A percentile compares a stretch with the other conserved stretches of the same genome.
Conservation (phyloP, 139 green algal genomes). For the Tetraselmis striata region DNA sequence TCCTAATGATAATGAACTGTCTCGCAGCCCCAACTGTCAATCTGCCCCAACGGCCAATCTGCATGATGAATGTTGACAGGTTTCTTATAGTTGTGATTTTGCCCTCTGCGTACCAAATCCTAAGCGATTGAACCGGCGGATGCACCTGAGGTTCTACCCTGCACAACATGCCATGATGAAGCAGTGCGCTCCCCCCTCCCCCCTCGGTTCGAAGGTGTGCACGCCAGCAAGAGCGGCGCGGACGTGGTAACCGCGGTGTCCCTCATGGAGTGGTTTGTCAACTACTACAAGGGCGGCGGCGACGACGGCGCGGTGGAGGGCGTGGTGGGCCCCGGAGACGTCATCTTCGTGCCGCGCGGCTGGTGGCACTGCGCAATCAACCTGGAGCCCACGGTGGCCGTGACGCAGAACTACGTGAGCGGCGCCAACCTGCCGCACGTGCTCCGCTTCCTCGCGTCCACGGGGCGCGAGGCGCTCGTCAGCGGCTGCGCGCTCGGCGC, state of each 20-base stretch:
- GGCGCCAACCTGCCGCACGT: constrained; percentile 50
- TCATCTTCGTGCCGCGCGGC: constrained; percentile 80
- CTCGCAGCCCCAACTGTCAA: no score
- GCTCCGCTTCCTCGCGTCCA: constrained; percentile 56
- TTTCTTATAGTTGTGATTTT: no score
- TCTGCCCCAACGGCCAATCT: no score
- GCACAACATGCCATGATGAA: no score
- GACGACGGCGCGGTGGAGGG: constrained; percentile 38
- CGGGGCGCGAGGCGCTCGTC: constrained; percentile 16
- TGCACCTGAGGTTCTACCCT: no score
- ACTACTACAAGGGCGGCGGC: constrained; percentile 61
- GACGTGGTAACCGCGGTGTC: constrained; percentile 83
- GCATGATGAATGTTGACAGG: no score
- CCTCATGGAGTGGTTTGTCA: constrained; percentile 89
- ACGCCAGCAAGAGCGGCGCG: constrained; percentile 74
- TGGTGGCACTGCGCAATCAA: constrained; percentile 91
- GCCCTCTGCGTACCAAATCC: no score
- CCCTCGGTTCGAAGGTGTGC: no score
- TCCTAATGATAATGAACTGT: no score
- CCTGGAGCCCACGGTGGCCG: constrained; percentile 40
- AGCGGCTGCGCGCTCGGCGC: constrained; percentile 34
- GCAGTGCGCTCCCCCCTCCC: no score
- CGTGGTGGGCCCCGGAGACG: constrained; percentile 58
- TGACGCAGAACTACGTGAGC: constrained; percentile 75
- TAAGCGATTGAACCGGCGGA: no score